These are phyloP conservation scores for Melanopsichium pennsylvanicum DNA, from an alignment of 1,284 basidiomycete species.

Conservation along the genomic window DNA sequence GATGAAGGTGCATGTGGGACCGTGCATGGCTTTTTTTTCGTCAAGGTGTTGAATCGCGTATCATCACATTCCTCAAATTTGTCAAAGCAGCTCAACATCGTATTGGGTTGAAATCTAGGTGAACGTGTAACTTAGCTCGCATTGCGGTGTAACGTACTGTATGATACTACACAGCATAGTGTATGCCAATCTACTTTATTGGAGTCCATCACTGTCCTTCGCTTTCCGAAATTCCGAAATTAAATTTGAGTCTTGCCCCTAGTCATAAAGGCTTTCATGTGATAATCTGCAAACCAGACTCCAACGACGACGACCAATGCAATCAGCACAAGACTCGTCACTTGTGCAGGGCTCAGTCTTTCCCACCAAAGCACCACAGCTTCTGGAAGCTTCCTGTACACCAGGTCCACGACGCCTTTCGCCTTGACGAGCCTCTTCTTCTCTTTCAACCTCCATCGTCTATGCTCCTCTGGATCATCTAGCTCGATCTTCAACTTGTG, in stretches of 20 bases:
- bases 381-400: constrained; percentile 12
- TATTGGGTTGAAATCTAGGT: too few species aligned
- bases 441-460: constrained; percentile 5
- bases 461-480: constrained; percentile 10
- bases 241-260: background rate
- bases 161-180: background rate
- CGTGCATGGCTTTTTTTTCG: constrained; percentile 6
- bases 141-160: background rate
- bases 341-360: constrained; percentile 13
- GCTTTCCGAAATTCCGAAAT: too few species aligned
- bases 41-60: background rate
- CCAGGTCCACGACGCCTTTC: background rate
- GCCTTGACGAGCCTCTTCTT: constrained; percentile 5
- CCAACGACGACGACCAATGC: constrained; percentile 12
- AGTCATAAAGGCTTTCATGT: constrained; percentile 18
- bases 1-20: constrained; percentile 5
- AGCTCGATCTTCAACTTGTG: constrained; percentile 45
- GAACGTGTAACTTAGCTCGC: too few species aligned
- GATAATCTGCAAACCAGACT: constrained; percentile 14
- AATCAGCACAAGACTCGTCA: constrained; percentile 10
- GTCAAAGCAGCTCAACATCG: too few species aligned
- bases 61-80: background rate
- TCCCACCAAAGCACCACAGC: constrained; percentile 22
- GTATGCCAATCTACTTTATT: too few species aligned
- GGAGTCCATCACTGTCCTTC: too few species aligned